phyloP scores from a whole-genome alignment of 495 filamentous ascomycete genomes.

The Haplographium delicatum region DNA sequence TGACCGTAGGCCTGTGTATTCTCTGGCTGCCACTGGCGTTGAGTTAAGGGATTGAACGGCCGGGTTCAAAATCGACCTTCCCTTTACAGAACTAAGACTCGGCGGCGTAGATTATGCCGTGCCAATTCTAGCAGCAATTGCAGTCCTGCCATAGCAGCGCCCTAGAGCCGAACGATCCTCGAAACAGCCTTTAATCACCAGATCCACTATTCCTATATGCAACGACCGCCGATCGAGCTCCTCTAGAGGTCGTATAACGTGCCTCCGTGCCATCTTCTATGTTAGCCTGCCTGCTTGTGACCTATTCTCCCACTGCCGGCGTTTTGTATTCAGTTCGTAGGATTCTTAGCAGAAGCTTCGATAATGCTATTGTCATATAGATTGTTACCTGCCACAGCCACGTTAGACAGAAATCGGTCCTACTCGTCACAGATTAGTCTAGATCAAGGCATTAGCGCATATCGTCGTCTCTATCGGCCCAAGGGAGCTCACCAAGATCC shows the following conservation, averaged over 20 bases:
- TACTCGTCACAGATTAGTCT: slow-evolving; percentile 16
- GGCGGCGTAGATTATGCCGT: slow-evolving; percentile 4
- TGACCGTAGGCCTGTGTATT: slow-evolving; percentile 1
- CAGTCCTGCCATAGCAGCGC: slow-evolving; percentile 14
- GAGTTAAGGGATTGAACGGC: slow-evolving; percentile 10
- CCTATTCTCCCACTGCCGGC: slow-evolving; percentile 12
- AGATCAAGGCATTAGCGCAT: slow-evolving; percentile 6
- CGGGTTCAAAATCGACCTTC: slow-evolving; percentile 9
- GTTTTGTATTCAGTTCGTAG: slow-evolving; percentile 21
- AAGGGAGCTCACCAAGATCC: not conserved
- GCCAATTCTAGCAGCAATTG: slow-evolving; percentile 11
- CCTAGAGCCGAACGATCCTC: slow-evolving; percentile 13
- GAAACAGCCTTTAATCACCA: slow-evolving; percentile 10
- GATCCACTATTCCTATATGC: not conserved
- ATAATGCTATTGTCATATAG: slow-evolving; percentile 18
- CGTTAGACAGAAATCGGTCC: slow-evolving; percentile 12
- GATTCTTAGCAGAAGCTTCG: slow-evolving; percentile 19
- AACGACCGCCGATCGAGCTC: not conserved
- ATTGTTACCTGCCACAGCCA: slow-evolving; percentile 12
- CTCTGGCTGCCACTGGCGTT: slow-evolving; percentile 15
- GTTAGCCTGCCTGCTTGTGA: slow-evolving; percentile 14
- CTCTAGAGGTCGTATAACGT: too few relatives aligned
- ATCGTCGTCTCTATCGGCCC: not conserved
- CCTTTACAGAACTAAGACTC: slow-evolving; percentile 9
- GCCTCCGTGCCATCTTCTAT: not conserved